Conservation (phyloP, 495 filamentous ascomycete genomes). For the Umbilicaria muhlenbergii region DNA sequence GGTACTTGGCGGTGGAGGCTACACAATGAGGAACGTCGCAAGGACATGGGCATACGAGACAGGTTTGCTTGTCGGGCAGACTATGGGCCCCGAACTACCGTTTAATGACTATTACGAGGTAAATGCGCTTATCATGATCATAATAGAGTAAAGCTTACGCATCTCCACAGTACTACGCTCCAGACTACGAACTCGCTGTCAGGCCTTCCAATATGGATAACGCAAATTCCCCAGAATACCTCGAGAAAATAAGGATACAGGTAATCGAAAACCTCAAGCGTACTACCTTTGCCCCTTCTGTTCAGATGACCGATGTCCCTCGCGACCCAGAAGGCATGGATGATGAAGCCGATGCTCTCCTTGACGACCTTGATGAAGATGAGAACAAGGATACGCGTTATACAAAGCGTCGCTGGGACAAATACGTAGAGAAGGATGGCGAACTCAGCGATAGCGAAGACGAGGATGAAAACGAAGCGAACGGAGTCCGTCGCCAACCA, state of each 20-base stretch:
- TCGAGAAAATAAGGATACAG: conserved; percentile 85
- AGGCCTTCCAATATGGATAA: conserved; percentile 98
- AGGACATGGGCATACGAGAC: conserved; percentile 97
- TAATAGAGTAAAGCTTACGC: conserved; percentile 40
- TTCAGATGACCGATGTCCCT: conserved; percentile 92
- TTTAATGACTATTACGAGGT: conserved; percentile 99
- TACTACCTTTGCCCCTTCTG: conserved; percentile 76
- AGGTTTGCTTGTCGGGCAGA: conserved; percentile 69
- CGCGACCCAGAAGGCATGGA: conserved; percentile 54
- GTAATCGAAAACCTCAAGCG: conserved; percentile 87
- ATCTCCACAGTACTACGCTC: conserved; percentile 70
- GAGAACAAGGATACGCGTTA: conserved; percentile 72
- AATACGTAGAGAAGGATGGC: conserved; percentile 52
- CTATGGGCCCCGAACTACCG: conserved; percentile 67
- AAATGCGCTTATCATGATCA: conserved; percentile 50
- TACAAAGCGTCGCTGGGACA: conserved; percentile 74
- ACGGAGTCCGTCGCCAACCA: conserved; percentile 52
- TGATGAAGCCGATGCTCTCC: conserved; percentile 75
- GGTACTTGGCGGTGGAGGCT: conserved; percentile 88
- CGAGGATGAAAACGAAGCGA: conserved; percentile 61
- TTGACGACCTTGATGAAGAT: conserved; percentile 83
- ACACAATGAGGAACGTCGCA: conserved; percentile 97
- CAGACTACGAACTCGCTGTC: conserved; percentile 91
- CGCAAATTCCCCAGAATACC: conserved; percentile 83
- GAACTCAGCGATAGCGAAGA: conserved; percentile 79